Conservation (phyloP, 345 rosid genomes). For the Syzygium grande region DNA sequence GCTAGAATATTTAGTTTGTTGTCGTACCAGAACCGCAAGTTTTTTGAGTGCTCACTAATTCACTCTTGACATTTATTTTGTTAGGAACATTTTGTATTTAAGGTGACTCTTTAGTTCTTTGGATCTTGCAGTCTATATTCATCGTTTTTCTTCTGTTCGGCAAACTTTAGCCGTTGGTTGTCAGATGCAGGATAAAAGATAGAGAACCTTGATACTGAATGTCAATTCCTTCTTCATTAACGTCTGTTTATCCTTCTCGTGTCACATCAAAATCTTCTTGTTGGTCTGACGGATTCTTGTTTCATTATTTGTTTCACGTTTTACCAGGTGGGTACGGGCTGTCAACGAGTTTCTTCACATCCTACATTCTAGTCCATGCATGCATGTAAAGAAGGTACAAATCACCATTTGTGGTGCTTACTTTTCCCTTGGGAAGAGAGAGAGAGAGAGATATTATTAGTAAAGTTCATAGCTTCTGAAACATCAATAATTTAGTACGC, state of each 20-base stretch:
- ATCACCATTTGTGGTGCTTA: not conserved
- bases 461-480: too few species aligned
- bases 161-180: not conserved
- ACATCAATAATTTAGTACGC: not conserved
- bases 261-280: not conserved
- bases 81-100: not conserved
- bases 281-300: not conserved
- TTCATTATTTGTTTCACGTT: not conserved
- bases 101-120: not conserved
- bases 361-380: slow-evolving; percentile 49
- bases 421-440: not conserved
- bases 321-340: slow-evolving; percentile 88
- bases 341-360: slow-evolving; percentile 57
- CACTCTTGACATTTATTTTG: not conserved
- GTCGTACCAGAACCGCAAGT: not conserved
- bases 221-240: not conserved
- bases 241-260: not conserved
- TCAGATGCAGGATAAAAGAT: not conserved
- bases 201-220: not conserved
- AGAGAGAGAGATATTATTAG: not conserved
- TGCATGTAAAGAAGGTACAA: slow-evolving; percentile 60
- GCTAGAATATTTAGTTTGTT: not conserved
- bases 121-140: not conserved
- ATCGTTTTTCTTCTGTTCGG: not conserved
- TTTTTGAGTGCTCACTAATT: not conserved